Percentiles rank a stretch among this genome's conserved stretches.
These are phyloP conservation scores for Cutaneotrichosporon mucoides DNA, from an alignment of 1,284 basidiomycete genomes.

Conservation along the genomic window DNA sequence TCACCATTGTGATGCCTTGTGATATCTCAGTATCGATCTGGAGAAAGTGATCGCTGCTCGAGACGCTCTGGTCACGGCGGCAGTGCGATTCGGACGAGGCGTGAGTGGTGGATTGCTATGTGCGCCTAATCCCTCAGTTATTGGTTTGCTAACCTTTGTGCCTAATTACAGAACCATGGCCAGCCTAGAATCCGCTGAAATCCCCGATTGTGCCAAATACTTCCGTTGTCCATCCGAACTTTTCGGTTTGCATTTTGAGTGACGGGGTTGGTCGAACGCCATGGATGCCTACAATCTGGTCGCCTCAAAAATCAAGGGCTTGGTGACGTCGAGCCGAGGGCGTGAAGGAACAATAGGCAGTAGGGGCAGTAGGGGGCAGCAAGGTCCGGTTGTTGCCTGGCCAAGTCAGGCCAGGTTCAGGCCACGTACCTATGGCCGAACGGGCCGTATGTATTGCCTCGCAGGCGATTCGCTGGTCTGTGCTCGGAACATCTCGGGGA, in stretches of 20 bases:
- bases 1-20: constrained; percentile 5
- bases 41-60: neutral
- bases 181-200: too few species aligned
- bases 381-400: neutral
- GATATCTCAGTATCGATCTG: neutral
- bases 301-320: too few species aligned
- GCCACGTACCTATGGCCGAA: too few species aligned
- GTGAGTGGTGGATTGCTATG: neutral
- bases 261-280: neutral
- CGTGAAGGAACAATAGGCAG: neutral
- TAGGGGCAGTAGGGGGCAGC: too few species aligned
- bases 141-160: too few species aligned
- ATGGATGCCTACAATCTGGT: too few species aligned
- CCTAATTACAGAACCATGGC: too few species aligned
- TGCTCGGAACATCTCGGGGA: constrained; percentile 3
- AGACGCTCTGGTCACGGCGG: neutral
- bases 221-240: too few species aligned
- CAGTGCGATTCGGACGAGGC: neutral
- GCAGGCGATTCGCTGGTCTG: neutral
- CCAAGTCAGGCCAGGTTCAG: neutral
- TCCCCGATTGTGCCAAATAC: too few species aligned
- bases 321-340: neutral
- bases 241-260: neutral
- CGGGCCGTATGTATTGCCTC: too few species aligned
- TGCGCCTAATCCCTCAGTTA: neutral